Percentiles rank a stretch among this genome's conserved stretches.
These are phyloP conservation scores for Blastobotrys serpentis DNA, from an alignment of 1,139 yeast species.

Conservation along the genomic window DNA sequence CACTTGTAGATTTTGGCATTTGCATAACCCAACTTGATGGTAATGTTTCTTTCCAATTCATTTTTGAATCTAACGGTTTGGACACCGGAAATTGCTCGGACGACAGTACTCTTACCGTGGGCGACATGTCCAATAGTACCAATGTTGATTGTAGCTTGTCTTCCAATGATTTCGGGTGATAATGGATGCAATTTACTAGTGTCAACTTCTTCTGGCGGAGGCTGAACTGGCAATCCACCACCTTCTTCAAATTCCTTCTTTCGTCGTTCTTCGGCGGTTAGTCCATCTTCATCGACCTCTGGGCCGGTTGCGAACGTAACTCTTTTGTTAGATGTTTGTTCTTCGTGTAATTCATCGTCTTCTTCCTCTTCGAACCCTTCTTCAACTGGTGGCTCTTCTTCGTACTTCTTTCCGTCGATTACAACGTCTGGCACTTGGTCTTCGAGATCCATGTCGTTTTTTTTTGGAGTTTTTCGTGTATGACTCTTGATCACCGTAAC, in stretches of 20 bases:
- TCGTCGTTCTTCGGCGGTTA: conserved; percentile 62
- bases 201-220: conserved; percentile 67
- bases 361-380: conserved; percentile 31
- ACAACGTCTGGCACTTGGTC: conserved; percentile 83
- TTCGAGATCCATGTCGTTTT: conserved; percentile 61
- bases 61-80: conserved; percentile 99
- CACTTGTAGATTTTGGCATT: conserved; percentile 97
- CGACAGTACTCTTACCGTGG: conserved; percentile 98
- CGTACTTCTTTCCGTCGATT: conserved; percentile 64
- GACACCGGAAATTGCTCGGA: conserved; percentile 97
- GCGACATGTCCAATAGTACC: conserved; percentile 99
- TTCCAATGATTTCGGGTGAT: conserved; percentile 91
- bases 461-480: conserved; percentile 5
- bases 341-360: conserved; percentile 36
- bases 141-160: conserved; percentile 98
- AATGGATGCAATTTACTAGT: conserved; percentile 75
- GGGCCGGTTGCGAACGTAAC: conserved; percentile 77
- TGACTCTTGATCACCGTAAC: not conserved
- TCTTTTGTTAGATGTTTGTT: conserved; percentile 57
- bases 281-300: conserved; percentile 53
- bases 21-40: conserved; percentile 97
- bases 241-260: conserved; percentile 92
- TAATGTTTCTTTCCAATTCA: conserved; percentile 97
- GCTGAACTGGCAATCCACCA: conserved; percentile 97
- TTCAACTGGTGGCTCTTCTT: conserved; percentile 47